phyloP scores from a whole-genome alignment of 306 rosid genomes.

The Vigna reflexopilosa region DNA sequence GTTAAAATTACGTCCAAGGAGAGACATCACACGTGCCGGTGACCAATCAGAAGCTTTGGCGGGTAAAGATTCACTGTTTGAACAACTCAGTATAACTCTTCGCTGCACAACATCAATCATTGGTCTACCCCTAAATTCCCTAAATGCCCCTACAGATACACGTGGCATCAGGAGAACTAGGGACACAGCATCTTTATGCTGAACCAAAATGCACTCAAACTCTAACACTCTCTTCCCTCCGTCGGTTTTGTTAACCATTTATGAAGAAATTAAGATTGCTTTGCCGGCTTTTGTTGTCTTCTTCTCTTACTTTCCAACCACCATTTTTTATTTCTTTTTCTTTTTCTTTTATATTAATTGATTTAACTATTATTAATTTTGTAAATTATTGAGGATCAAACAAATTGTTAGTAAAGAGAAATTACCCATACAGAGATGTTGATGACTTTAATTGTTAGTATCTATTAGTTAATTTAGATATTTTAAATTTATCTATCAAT shows the following conservation, averaged over 20 bases:
- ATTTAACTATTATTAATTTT: too few species aligned
- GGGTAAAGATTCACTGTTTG: conserved; percentile 35
- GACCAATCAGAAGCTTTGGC: conserved; percentile 36
- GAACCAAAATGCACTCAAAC: conserved; percentile 30
- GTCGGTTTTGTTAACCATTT: conserved; percentile 33
- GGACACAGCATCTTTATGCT: background rate
- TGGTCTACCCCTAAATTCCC: conserved; percentile 18
- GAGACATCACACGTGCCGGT: conserved; percentile 39
- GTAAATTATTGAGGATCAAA: background rate
- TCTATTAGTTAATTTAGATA: too few species aligned
- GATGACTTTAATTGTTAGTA: background rate
- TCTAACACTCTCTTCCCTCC: conserved; percentile 3
- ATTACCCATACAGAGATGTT: background rate
- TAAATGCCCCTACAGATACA: conserved; percentile 14
- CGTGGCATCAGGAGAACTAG: background rate
- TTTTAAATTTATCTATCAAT: background rate
- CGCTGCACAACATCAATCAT: conserved; percentile 48
- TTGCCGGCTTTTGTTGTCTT: conserved; percentile 55
- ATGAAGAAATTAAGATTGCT: conserved; percentile 28
- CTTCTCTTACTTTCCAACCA: background rate
- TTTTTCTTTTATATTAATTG: background rate
- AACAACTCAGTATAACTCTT: conserved; percentile 24
- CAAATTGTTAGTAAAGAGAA: background rate
- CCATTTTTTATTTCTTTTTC: background rate
- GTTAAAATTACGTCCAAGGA: background rate